Conservation (phyloP, 768 basidiomycete species). For the Boletales sp. region DNA sequence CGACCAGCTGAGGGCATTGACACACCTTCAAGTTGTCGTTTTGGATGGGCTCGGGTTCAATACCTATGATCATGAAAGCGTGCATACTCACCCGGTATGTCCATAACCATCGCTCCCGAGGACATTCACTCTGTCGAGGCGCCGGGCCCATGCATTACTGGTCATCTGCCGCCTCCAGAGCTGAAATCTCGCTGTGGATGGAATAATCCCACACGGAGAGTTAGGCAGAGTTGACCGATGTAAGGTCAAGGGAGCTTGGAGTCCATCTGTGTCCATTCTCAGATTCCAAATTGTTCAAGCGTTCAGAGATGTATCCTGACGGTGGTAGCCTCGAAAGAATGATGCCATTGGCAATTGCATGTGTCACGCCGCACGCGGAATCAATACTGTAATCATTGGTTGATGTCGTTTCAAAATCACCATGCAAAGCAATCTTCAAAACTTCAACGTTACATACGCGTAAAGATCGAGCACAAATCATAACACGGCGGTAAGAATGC, state of each 20-base stretch:
- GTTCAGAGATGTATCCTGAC: not conserved
- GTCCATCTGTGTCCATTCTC: constrained; percentile 13
- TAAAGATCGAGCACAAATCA: too few species aligned
- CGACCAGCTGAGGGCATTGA: constrained; percentile 77
- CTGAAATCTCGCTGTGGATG: constrained; percentile 23
- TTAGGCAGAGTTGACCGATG: constrained; percentile 3
- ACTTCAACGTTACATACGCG: too few species aligned
- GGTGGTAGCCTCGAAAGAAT: too few species aligned
- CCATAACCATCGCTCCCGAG: constrained; percentile 59
- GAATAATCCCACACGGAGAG: constrained; percentile 3
- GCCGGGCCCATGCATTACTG: constrained; percentile 26
- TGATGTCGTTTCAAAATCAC: too few species aligned
- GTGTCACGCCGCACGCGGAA: too few species aligned
- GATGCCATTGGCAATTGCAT: too few species aligned
- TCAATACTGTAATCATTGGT: too few species aligned
- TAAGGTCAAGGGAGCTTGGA: not conserved
- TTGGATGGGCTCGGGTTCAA: not conserved
- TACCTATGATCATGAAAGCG: constrained; percentile 4
- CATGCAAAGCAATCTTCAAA: too few species aligned
- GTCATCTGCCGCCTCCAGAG: constrained; percentile 19
- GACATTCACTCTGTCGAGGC: constrained; percentile 66
- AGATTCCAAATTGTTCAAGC: not conserved
- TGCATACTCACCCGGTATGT: constrained; percentile 60
- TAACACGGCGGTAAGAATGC: not conserved
- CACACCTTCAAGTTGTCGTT: constrained; percentile 46